These are phyloP conservation scores for Hemisphaericaspora subhashii DNA, from an alignment of 1,139 yeast genomes.

Conservation along the genomic window DNA sequence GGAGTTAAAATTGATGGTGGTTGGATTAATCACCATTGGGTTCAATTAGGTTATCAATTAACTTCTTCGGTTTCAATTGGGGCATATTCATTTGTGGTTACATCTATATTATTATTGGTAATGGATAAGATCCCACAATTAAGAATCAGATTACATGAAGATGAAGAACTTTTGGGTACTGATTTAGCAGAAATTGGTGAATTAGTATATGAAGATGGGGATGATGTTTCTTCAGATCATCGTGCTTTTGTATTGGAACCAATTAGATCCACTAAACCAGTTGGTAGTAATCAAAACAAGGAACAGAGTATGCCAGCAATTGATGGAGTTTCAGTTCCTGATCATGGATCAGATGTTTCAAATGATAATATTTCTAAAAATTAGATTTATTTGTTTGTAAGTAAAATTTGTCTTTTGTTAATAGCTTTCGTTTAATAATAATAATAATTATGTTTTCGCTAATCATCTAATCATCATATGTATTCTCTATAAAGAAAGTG, in stretches of 20 bases:
- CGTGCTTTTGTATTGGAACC: conserved; percentile 72
- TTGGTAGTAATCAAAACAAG: conserved; percentile 12
- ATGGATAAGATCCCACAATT: conserved; percentile 84
- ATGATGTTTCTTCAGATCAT: conserved; percentile 24
- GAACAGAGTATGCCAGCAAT: background rate
- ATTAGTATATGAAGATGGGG: conserved; percentile 67
- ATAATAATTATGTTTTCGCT: no score
- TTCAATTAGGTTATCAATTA: conserved; percentile 89
- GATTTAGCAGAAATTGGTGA: conserved; percentile 90
- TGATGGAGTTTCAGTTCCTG: conserved; percentile 3
- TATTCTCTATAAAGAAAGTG: no score
- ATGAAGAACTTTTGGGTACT: conserved; percentile 87
- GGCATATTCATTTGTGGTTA: conserved; percentile 78
- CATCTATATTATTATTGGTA: conserved; percentile 64
- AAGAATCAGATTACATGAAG: conserved; percentile 81
- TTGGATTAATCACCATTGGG: conserved; percentile 89
- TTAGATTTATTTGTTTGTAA: no score
- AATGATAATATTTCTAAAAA: background rate
- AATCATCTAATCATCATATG: no score
- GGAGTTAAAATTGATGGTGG: conserved; percentile 82
- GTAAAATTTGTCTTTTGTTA: no score
- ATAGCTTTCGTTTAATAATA: no score
- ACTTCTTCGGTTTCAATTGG: conserved; percentile 79
- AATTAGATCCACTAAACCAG: conserved; percentile 58
- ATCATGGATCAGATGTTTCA: background rate